Conservation (phyloP, 129 eudicot species). For the Helianthus annuus region HanXRQr2.0-SUNRISE NC_035441.2:115347259-115347758, state of each 20-base stretch:
- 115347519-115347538: conserved; percentile 82
- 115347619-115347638: background rate
- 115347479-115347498: conserved; percentile 70
- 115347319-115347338: conserved; percentile 70
- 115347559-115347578: background rate
- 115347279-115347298: conserved; percentile 57
- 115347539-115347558: conserved; percentile 5
- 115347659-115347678: background rate
- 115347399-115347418: conserved; percentile 79
- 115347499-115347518: conserved; percentile 58
- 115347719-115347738: conserved; percentile 4
- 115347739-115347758: background rate
- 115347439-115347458: conserved; percentile 31
- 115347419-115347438: conserved; percentile 33
- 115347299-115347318: conserved; percentile 82
- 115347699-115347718: background rate
- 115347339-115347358: conserved; percentile 79
- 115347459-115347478: conserved; percentile 65
- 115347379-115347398: conserved; percentile 48
- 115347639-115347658: background rate
- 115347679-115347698: background rate
- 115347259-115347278: background rate
- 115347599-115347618: background rate
- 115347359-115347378: conserved; percentile 80
- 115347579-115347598: background rate